Evolutionary conservation across 192 early-diverging fungal genomes (phyloP).

Genomic region (Coemansia sp.): DNA sequence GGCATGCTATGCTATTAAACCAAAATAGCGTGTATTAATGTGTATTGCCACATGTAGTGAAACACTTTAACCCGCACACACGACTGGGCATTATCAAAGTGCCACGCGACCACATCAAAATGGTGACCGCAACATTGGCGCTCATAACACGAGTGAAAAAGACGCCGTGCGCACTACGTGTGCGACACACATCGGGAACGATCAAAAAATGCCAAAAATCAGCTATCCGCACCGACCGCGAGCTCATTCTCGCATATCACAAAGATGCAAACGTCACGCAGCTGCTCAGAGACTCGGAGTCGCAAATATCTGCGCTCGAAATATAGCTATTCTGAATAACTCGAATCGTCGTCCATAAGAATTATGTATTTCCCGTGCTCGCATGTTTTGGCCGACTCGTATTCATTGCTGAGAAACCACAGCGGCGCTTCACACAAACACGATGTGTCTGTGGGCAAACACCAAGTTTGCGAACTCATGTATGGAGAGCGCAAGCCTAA

Average conservation of each 20-base stretch:
- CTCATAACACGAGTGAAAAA: slow-evolving; percentile 25
- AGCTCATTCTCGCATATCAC: slow-evolving; percentile 38
- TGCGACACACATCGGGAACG: slow-evolving; percentile 45
- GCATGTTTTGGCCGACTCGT: not conserved
- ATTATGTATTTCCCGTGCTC: slow-evolving; percentile 15
- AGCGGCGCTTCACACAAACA: not conserved
- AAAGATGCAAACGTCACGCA: slow-evolving; percentile 8
- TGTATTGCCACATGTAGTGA: slow-evolving; percentile 16
- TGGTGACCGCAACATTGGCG: slow-evolving; percentile 31
- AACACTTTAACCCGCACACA: slow-evolving; percentile 37
- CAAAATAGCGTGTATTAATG: not conserved
- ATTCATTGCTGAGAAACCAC: slow-evolving; percentile 26
- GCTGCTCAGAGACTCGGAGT: slow-evolving; percentile 40
- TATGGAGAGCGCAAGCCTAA: slow-evolving; percentile 34
- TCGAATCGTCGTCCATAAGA: slow-evolving; percentile 46
- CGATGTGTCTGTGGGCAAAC: slow-evolving; percentile 3
- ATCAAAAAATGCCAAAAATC: slow-evolving; percentile 52
- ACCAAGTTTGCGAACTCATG: not conserved
- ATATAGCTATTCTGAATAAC: slow-evolving; percentile 36
- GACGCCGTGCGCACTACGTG: slow-evolving; percentile 22
- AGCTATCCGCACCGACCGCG: slow-evolving; percentile 34
- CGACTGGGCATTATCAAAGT: slow-evolving; percentile 38
- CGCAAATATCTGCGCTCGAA: slow-evolving; percentile 42
- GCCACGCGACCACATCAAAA: slow-evolving; percentile 49
- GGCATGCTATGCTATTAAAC: too few species aligned